Percentiles rank a stretch among this genome's conserved stretches.
phyloP scores from a whole-genome alignment of 2,329 filamentous ascomycete species.

The Aspergillus fumigatus region DNA sequence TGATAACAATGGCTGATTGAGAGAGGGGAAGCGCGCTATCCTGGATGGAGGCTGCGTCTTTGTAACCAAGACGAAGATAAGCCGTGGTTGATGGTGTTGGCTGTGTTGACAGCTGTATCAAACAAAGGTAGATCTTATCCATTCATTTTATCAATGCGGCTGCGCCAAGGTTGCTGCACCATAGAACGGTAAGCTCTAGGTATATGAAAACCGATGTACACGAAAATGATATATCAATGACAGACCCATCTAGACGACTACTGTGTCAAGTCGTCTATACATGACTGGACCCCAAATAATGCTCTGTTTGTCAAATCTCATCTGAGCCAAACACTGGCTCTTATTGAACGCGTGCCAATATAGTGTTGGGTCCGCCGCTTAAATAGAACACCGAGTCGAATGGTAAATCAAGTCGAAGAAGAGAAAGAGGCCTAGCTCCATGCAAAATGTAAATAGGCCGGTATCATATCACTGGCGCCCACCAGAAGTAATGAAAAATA shows the following conservation, averaged over 20 bases:
- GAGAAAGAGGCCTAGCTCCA: constrained; percentile 1
- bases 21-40: neutral
- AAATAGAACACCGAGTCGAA: neutral
- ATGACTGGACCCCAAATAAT: neutral
- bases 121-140: neutral
- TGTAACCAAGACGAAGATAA: no score
- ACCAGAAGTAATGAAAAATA: constrained; percentile 16
- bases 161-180: neutral
- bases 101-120: neutral
- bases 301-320: no score
- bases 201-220: neutral
- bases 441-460: constrained; percentile 20
- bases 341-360: neutral
- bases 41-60: no score
- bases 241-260: neutral
- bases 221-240: neutral
- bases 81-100: neutral
- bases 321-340: neutral
- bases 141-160: neutral
- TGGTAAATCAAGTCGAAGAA: constrained; percentile 3
- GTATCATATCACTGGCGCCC: constrained; percentile 24
- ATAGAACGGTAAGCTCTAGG: neutral
- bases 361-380: neutral
- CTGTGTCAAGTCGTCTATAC: neutral
- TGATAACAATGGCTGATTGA: neutral